Base-by-base conservation (phyloP, 2,329 filamentous ascomycete species). In the Fusarium begoniae region DNA sequence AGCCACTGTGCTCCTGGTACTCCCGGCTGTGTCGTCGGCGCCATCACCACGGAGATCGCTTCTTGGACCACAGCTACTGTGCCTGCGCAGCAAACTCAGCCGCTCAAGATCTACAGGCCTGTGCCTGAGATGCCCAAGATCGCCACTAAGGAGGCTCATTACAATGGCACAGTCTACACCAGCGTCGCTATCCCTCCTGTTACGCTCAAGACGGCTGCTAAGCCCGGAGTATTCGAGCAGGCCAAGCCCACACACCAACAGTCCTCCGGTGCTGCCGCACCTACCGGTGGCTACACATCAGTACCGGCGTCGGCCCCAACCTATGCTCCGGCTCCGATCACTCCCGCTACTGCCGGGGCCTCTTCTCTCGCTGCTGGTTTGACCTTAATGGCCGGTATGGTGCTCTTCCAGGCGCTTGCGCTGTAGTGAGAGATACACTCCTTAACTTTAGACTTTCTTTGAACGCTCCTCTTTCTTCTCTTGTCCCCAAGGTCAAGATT, bases 1-100 rank as follows among this genome's bases (percentile, higher is more conserved):
- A 90, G 87, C 76, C 86, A 85, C 41, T 90, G 88, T 80, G 84
- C 83, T 59, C 82, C 87, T 47, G 83, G 81, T 63, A 85, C 88
- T 70, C 84, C 84, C 73, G 80, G 88, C 86, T 90, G 89, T 78
- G 79, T 79, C 15, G 78, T 80, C 62, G 80, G 81, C 40, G 70
- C 79, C 24, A 75, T 81, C 61, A 80, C 78, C 38, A 82, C 82
- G 2, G 78, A 80, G 64, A 77, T 83, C 55, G 69, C 65, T 24
- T 70, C 70, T 2, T 77, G 67, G 72, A 76, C 67, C 14, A 77
- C 75, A 22, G 63, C 74, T 41, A 50, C 75, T 43, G 55, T 70
- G 38, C 63, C 51, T 26, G 72, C 74, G 13, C 67, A 72, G 26
- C 67, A 76, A 47, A 76, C 75, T 4, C 60, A 72, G 60, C 63